Percentiles rank a stretch among this genome's conserved stretches.
These are phyloP conservation scores for Mycena haematopus DNA, from an alignment of 768 basidiomycete species.

Conservation along the genomic window DNA sequence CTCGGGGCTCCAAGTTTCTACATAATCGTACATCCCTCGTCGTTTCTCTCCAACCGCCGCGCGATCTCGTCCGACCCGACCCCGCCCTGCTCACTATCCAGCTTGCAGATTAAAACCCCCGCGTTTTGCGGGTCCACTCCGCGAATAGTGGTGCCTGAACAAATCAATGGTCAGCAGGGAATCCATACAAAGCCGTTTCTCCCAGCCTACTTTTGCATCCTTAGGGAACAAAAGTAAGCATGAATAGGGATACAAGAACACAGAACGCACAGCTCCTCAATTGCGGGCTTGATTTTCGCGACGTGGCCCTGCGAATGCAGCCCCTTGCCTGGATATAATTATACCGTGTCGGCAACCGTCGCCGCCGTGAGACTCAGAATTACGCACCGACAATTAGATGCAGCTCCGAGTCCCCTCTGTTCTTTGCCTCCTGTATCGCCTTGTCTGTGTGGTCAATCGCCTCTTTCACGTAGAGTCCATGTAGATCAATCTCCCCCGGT, in stretches of 20 bases:
- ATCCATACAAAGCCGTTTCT: background rate
- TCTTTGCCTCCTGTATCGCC: constrained; percentile 72
- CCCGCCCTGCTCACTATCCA: constrained; percentile 47
- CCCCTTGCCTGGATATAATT: constrained; percentile 69
- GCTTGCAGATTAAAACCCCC: constrained; percentile 84
- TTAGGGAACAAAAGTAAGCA: background rate
- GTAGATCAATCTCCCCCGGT: constrained; percentile 83
- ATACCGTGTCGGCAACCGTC: background rate
- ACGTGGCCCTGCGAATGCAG: constrained; percentile 78
- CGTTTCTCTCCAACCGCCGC: constrained; percentile 56
- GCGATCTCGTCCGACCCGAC: constrained; percentile 65
- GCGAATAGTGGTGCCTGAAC: constrained; percentile 74
- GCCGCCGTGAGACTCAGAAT: background rate
- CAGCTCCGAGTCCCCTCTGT: constrained; percentile 66
- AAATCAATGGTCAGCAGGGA: background rate
- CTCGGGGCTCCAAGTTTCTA: constrained; percentile 38
- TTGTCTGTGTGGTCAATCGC: constrained; percentile 77
- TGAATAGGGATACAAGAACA: background rate
- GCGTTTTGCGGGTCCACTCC: constrained; percentile 79
- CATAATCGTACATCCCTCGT: constrained; percentile 75
- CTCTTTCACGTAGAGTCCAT: constrained; percentile 94
- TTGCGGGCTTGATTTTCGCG: constrained; percentile 91
- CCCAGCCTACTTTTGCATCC: constrained; percentile 75
- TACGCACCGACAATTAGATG: constrained; percentile 84
- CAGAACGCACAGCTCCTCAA: constrained; percentile 64